Evolutionary conservation across 2,329 filamentous ascomycete species (phyloP), one percentile per base, ranked within the genome.

Genomic region (Botrytis cinerea): DNA sequence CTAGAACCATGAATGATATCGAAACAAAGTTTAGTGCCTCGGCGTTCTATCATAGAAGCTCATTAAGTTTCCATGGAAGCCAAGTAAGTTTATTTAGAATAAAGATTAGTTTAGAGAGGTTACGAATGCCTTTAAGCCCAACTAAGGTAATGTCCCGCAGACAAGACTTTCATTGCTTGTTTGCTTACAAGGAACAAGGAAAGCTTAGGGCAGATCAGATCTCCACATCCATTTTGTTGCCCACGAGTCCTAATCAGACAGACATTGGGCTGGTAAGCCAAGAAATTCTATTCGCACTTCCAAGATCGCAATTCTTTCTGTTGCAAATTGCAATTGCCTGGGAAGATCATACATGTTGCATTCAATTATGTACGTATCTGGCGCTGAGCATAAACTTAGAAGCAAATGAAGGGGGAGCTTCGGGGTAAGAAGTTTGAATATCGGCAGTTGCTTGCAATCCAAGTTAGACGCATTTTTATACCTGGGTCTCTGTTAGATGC

Each of bases 151-250:
- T 38, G 28, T 62, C 43, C 40, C 61, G 14, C 25, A 62, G 9
- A 61, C n/a, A 45, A 70, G 45, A 35, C 54, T 62, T 62, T 51
- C n/a, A 35, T 62, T 70, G 68, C 54, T 62, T 48, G 18, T 61
- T 46, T 46, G n/a, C 14, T 22, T 6, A 46, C 68, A 62, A 61
- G 68, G 68, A 14, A n/a, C 40, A 61, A 35, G 54, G 40, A 48
- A 71, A 62, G 70, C 59, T 71, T 51, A 40, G 57, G 35, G 70
- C 60, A 71, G 70, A 71, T 71, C 70, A 51, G 70, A 71, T 71
- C 69, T 71, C 69, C 59, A 64, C 32, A 71, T n/a, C 38, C 40
- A 45, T 51, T 70, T 57, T 45, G 10, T 14, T 43, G 54, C 68
- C 40, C 68, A 62, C 54, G 68, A 59, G 35, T 62, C 69, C 45